phyloP scores from a whole-genome alignment of 495 filamentous ascomycete genomes.

The Penicillium malachiteum region DNA sequence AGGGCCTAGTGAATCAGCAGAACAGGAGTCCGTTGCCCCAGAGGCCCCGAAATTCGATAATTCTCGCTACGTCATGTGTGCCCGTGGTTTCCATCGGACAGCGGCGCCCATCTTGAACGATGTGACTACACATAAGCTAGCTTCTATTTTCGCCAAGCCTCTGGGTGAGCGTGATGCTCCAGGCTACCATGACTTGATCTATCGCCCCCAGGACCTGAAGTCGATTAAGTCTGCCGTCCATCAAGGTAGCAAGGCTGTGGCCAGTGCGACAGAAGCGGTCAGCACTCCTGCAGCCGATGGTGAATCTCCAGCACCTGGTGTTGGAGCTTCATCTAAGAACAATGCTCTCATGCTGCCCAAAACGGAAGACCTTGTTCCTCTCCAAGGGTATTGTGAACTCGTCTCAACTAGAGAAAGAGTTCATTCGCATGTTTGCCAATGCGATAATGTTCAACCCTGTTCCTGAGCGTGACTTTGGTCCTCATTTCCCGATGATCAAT shows the following conservation, averaged over 20 bases:
- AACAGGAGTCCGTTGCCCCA: constrained; percentile 29
- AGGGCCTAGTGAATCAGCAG: constrained; percentile 35
- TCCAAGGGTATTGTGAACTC: constrained; percentile 90
- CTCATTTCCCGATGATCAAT: constrained; percentile 51
- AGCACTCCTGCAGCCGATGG: constrained; percentile 48
- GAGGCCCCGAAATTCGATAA: constrained; percentile 40
- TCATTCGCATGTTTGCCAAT: constrained; percentile 97
- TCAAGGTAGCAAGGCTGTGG: constrained; percentile 72
- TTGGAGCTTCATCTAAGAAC: constrained; percentile 35
- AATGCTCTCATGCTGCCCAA: constrained; percentile 57
- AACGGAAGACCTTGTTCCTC: constrained; percentile 74
- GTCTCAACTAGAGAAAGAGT: constrained; percentile 88
- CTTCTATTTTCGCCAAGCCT: constrained; percentile 80
- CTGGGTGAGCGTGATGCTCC: constrained; percentile 82
- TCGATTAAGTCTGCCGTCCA: constrained; percentile 75
- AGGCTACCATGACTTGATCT: constrained; percentile 83
- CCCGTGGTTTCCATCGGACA: constrained; percentile 75
- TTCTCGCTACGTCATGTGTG: constrained; percentile 63
- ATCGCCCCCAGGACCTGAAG: constrained; percentile 86
- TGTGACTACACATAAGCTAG: constrained; percentile 80
- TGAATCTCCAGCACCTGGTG: constrained; percentile 38
- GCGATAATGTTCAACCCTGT: constrained; percentile 96
- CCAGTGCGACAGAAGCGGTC: constrained; percentile 55
- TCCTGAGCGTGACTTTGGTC: constrained; percentile 65
- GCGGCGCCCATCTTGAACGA: constrained; percentile 78